Conservation (phyloP, 805 yeast species). For the Jamesozyma lodderae region DNA sequence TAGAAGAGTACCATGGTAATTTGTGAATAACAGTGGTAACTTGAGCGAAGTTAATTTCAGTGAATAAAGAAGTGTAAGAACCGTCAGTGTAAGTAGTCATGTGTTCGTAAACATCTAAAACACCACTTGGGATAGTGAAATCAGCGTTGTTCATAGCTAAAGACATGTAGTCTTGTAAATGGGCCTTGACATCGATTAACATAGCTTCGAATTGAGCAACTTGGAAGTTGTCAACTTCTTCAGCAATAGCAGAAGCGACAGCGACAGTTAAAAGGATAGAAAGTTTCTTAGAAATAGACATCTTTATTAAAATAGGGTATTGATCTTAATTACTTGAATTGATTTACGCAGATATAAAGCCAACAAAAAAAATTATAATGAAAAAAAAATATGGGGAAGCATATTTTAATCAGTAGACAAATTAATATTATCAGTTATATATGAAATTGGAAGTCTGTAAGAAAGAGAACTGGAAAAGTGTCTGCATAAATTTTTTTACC, state of each 20-base stretch:
- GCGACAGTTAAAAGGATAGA: slow-evolving; percentile 6
- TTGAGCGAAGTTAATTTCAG: slow-evolving; percentile 18
- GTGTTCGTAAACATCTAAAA: slow-evolving; percentile 22
- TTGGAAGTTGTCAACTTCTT: slow-evolving; percentile 3
- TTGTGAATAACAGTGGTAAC: slow-evolving; percentile 24
- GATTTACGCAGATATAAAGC: too few species aligned
- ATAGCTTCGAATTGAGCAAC: slow-evolving; percentile 10
- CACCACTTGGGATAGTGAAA: slow-evolving; percentile 24
- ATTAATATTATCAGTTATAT: too few species aligned
- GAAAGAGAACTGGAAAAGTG: too few species aligned
- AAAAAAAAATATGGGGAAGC: too few species aligned
- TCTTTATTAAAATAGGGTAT: too few species aligned
- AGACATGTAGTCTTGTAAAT: slow-evolving; percentile 10
- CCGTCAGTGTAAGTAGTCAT: slow-evolving; percentile 29
- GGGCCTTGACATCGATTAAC: slow-evolving; percentile 10
- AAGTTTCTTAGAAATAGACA: neutral
- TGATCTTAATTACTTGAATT: too few species aligned
- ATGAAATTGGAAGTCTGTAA: too few species aligned
- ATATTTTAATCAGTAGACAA: too few species aligned
- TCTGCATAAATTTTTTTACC: too few species aligned
- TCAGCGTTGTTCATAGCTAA: slow-evolving; percentile 7
- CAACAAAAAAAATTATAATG: too few species aligned
- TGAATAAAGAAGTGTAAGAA: slow-evolving; percentile 27
- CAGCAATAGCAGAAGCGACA: slow-evolving; percentile 8
- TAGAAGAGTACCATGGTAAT: slow-evolving; percentile 29